Conservation (phyloP, 345 rosid genomes). For the Populus ilicifolia region DNA sequence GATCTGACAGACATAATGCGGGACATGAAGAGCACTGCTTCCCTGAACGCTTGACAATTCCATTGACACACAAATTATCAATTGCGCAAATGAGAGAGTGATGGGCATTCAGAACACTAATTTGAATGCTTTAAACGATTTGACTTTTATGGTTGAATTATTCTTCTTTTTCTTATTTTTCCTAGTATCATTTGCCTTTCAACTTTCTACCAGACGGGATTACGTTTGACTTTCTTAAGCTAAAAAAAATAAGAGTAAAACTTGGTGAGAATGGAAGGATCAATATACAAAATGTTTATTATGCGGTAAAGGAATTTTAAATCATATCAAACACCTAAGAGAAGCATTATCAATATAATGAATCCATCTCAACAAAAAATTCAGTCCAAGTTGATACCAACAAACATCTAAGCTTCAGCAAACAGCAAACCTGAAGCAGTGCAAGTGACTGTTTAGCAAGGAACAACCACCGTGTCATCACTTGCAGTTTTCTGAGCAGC, state of each 20-base stretch:
- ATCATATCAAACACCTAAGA: neutral
- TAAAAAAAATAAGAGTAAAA: neutral
- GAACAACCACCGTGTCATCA: neutral
- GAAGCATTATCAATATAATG: constrained; percentile 1
- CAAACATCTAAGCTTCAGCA: constrained; percentile 9
- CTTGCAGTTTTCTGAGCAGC: constrained; percentile 7
- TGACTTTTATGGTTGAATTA: no score
- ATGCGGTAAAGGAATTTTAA: neutral
- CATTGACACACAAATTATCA: no score
- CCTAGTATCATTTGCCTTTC: neutral
- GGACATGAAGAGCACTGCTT: no score
- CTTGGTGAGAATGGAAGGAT: constrained; percentile 1
- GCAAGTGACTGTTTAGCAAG: neutral
- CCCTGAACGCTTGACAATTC: no score
- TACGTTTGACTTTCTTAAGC: neutral
- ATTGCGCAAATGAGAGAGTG: no score
- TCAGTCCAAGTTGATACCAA: constrained; percentile 2
- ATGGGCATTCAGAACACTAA: no score
- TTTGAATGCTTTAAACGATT: no score
- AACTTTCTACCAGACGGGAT: neutral
- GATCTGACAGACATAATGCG: no score
- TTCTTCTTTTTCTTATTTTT: no score
- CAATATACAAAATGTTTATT: constrained; percentile 17
- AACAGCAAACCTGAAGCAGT: constrained; percentile 16
- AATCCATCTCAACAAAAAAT: constrained; percentile 14